Evolutionary conservation across 495 filamentous ascomycete genomes (phyloP).

Genomic region (Amphirosellinia nigrospora): DNA sequence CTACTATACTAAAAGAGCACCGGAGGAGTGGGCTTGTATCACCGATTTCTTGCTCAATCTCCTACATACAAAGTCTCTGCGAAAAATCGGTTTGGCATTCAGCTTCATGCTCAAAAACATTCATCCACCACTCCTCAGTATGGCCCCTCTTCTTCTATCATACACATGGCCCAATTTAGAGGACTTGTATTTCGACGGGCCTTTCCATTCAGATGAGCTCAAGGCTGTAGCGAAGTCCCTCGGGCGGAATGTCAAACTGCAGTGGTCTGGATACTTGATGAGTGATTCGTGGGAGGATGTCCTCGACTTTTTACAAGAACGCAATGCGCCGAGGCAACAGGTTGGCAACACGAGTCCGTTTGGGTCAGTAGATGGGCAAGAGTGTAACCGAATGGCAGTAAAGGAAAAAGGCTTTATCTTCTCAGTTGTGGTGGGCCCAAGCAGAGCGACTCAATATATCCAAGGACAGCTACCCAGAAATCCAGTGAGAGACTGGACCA

Average conservation of each 20-base stretch:
- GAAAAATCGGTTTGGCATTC: background rate
- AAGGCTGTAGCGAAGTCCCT: constrained; percentile 3
- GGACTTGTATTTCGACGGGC: background rate
- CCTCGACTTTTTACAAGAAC: constrained; percentile 8
- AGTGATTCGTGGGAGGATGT: constrained; percentile 9
- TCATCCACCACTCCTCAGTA: background rate
- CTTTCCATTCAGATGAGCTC: constrained; percentile 5
- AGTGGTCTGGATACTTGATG: constrained; percentile 19
- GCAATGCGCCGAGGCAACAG: background rate
- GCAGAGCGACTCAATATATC: background rate
- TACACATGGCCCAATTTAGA: constrained; percentile 9
- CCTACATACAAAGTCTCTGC: background rate
- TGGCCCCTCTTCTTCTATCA: background rate
- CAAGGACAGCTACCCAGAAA: background rate
- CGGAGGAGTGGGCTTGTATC: background rate
- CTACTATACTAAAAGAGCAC: background rate
- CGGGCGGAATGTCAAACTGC: background rate
- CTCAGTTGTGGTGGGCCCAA: background rate
- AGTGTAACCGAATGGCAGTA: background rate
- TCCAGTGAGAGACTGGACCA: background rate
- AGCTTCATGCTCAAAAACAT: background rate
- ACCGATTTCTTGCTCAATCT: background rate
- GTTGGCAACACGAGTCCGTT: background rate
- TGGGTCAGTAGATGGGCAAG: background rate
- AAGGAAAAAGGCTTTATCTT: background rate